These are phyloP conservation scores for Saccharomycopsis crataegensis DNA, from an alignment of 1,139 yeast genomes.

Conservation along the genomic window DNA sequence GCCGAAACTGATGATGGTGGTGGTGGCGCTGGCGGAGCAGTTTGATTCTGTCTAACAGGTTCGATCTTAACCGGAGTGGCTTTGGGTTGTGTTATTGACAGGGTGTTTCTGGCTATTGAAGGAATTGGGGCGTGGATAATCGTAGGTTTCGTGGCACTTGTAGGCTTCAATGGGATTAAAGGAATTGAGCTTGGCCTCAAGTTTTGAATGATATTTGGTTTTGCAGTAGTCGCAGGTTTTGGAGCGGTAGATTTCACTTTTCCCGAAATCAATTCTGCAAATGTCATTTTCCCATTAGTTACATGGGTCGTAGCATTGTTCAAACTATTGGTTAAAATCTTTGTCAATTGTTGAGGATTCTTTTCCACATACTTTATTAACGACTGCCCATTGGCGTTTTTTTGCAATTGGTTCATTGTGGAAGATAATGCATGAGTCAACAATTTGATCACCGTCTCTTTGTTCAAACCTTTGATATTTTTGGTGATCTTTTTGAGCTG, in stretches of 20 bases:
- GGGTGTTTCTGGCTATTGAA: not conserved
- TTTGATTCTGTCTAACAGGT: not conserved
- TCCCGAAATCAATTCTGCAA: conserved; percentile 17
- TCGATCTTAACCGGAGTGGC: not conserved
- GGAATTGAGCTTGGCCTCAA: conserved; percentile 18
- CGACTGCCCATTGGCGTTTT: conserved; percentile 81
- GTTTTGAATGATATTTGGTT: not conserved
- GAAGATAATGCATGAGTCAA: conserved; percentile 90
- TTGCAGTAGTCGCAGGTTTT: conserved; percentile 1
- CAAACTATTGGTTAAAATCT: conserved; percentile 74
- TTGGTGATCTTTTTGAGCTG: conserved; percentile 64
- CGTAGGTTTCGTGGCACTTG: not conserved
- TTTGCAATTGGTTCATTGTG: conserved; percentile 83
- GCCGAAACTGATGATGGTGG: not conserved
- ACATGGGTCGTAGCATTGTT: conserved; percentile 69
- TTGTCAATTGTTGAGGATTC: conserved; percentile 81
- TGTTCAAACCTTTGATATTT: conserved; percentile 61
- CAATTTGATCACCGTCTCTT: conserved; percentile 66
- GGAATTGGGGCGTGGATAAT: not conserved
- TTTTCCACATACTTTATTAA: conserved; percentile 73
- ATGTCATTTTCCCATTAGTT: conserved; percentile 34
- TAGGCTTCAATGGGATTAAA: conserved; percentile 16
- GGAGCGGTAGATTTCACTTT: conserved; percentile 4
- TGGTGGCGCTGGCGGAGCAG: not conserved
- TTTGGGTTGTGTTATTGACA: too few relatives aligned